A percentile compares a stretch with the other conserved stretches of the same genome.
phyloP scores from a whole-genome alignment of 2,329 filamentous ascomycete genomes.

The Penicillium sp. region DNA sequence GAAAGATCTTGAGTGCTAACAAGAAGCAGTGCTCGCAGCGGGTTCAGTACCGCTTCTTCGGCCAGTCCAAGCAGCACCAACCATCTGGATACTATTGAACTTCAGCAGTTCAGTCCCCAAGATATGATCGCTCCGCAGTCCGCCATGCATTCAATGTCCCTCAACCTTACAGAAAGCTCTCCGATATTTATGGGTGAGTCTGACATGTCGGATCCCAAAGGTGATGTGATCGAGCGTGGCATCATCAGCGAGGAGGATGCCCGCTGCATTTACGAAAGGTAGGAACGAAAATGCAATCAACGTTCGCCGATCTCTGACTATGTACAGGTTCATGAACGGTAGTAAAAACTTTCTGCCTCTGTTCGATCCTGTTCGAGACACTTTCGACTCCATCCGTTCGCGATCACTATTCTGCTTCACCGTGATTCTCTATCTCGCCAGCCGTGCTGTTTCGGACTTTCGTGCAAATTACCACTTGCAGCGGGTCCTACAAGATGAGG shows the following conservation, averaged over 20 bases:
- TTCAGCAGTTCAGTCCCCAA: slow-evolving; percentile 40
- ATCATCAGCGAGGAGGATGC: slow-evolving; percentile 41
- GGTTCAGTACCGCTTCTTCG: slow-evolving; percentile 30
- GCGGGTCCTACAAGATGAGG: slow-evolving; percentile 42
- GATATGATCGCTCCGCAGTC: slow-evolving; percentile 44
- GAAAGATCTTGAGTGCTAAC: background rate
- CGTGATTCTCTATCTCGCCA: slow-evolving; percentile 41
- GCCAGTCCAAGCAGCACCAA: slow-evolving; percentile 27
- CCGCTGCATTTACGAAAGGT: slow-evolving; percentile 42
- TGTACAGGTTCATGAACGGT: slow-evolving; percentile 35
- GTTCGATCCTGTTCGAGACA: slow-evolving; percentile 43
- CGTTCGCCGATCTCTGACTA: background rate
- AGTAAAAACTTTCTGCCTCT: slow-evolving; percentile 41
- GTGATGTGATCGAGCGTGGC: slow-evolving; percentile 38
- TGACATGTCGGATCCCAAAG: slow-evolving; percentile 31
- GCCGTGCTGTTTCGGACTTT: slow-evolving; percentile 38
- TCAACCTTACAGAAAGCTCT: slow-evolving; percentile 36
- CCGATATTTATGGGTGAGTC: slow-evolving; percentile 41
- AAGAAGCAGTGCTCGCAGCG: slow-evolving; percentile 4
- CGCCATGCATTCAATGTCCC: slow-evolving; percentile 43
- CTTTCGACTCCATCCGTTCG: slow-evolving; percentile 42
- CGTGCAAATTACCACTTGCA: slow-evolving; percentile 40
- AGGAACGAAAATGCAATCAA: slow-evolving; percentile 19
- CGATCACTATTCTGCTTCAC: slow-evolving; percentile 43
- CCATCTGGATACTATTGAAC: slow-evolving; percentile 31